phyloP scores from a whole-genome alignment of 1,284 basidiomycete genomes.

The Meripilus lineatus region DNA sequence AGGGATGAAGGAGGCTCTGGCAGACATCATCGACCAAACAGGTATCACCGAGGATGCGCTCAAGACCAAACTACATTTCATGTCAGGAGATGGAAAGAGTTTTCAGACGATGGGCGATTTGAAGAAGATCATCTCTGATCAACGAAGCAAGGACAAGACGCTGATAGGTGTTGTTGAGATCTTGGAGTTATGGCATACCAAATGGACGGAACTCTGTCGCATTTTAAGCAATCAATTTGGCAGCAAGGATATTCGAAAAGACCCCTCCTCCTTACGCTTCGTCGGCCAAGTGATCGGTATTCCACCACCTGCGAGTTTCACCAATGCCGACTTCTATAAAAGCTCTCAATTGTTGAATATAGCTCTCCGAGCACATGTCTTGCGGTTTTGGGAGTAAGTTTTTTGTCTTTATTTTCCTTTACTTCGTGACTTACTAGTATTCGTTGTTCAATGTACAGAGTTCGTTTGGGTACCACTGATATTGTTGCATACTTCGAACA shows the following conservation, averaged over 20 bases:
- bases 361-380: constrained; percentile 3
- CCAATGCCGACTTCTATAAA: constrained; percentile 11
- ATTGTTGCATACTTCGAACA: constrained; percentile 4
- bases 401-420: background rate
- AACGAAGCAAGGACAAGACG: no score
- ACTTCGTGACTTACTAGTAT: no score
- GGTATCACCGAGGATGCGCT: constrained; percentile 8
- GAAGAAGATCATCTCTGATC: no score
- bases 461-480: constrained; percentile 3
- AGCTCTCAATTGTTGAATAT: constrained; percentile 5
- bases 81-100: constrained; percentile 16
- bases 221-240: constrained; percentile 7
- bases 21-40: constrained; percentile 13
- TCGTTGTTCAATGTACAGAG: constrained; percentile 3
- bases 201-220: constrained; percentile 14
- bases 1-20: constrained; percentile 13
- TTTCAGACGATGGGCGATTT: constrained; percentile 10
- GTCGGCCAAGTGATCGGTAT: constrained; percentile 5
- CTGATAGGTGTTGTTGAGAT: constrained; percentile 10
- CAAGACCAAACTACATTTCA: background rate
- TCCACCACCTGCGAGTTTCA: constrained; percentile 4
- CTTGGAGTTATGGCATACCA: constrained; percentile 17
- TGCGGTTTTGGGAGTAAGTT: constrained; percentile 11
- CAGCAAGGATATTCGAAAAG: no score
- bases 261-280: constrained; percentile 10